These are phyloP conservation scores for Colletotrichum siamense DNA, from an alignment of 2,329 filamentous ascomycete genomes.

Conservation along the genomic window DNA sequence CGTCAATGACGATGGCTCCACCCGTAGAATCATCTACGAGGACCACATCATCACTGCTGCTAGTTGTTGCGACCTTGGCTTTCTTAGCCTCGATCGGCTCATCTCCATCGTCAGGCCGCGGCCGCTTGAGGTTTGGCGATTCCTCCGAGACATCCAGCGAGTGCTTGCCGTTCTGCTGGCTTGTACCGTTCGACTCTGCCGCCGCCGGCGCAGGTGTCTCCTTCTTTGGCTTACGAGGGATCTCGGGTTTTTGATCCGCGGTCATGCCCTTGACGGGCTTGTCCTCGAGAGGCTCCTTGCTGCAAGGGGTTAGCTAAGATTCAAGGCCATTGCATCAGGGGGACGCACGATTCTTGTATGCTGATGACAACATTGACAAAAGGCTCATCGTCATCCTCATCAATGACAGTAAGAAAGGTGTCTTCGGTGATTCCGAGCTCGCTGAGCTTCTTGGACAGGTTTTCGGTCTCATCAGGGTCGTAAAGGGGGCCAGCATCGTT, in stretches of 20 bases:
- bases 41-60: conserved; percentile 47
- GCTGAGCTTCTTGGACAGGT: conserved; percentile 77
- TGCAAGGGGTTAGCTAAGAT: conserved; percentile 35
- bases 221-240: conserved; percentile 60
- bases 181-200: conserved; percentile 43
- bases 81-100: conserved; percentile 51
- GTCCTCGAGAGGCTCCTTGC: conserved; percentile 46
- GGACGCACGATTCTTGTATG: conserved; percentile 65
- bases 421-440: conserved; percentile 80
- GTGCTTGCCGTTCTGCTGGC: conserved; percentile 46
- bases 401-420: conserved; percentile 83
- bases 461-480: conserved; percentile 87
- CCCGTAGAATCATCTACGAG: conserved; percentile 39
- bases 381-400: conserved; percentile 76
- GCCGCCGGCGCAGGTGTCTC: conserved; percentile 26
- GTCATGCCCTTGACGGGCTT: conserved; percentile 60
- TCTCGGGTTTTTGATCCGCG: conserved; percentile 48
- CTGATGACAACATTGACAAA: conserved; percentile 82
- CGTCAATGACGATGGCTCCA: conserved; percentile 72
- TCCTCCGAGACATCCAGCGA: conserved; percentile 37
- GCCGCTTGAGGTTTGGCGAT: conserved; percentile 50
- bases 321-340: neutral
- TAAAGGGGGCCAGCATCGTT: conserved; percentile 82
- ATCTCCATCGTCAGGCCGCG: conserved; percentile 46
- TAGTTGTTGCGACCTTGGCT: conserved; percentile 42